These are phyloP conservation scores for Aphanomyces stellatus DNA, from an alignment of 352 stramenopile species.

Conservation along the genomic window DNA sequence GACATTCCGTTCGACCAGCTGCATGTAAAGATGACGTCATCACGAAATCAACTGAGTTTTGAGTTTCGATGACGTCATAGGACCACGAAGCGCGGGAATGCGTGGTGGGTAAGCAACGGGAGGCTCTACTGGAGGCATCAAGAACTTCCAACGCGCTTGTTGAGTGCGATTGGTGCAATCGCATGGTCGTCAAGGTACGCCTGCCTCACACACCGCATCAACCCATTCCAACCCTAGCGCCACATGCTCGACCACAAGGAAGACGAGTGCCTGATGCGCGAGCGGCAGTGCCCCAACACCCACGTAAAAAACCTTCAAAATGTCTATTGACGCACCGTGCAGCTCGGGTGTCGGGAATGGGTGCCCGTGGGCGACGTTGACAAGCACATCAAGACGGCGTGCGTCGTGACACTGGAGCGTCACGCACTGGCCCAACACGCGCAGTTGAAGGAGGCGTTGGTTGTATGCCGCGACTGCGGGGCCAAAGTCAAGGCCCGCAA, in stretches of 20 bases:
- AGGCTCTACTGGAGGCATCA: slow-evolving; percentile 33
- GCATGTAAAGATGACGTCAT: not conserved
- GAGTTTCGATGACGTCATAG: not conserved
- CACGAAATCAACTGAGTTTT: not conserved
- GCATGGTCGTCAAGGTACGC: slow-evolving; percentile 40
- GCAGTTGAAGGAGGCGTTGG: slow-evolving; percentile 34
- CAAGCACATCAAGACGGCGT: slow-evolving; percentile 37
- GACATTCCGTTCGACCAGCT: slow-evolving; percentile 31
- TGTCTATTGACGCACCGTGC: not conserved
- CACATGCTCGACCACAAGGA: slow-evolving; percentile 66
- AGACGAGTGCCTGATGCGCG: slow-evolving; percentile 55
- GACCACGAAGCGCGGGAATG: slow-evolving; percentile 29
- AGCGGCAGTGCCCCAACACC: slow-evolving; percentile 57
- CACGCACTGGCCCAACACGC: slow-evolving; percentile 41
- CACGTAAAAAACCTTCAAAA: slow-evolving; percentile 10
- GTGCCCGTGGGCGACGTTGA: slow-evolving; percentile 51
- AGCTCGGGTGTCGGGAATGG: slow-evolving; percentile 53
- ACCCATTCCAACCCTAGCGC: too few species aligned
- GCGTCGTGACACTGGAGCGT: slow-evolving; percentile 42
- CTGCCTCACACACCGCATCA: too few species aligned
- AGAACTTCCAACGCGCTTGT: slow-evolving; percentile 42
- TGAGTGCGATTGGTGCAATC: slow-evolving; percentile 56
- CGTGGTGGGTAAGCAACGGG: slow-evolving; percentile 29
- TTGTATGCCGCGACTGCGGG: slow-evolving; percentile 47
- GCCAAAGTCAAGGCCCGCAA: slow-evolving; percentile 30